Evolutionary conservation across 441 rosid species (phyloP), one percentile per base, ranked within the genome.

Genomic region (Gossypium schwendimanii): DNA sequence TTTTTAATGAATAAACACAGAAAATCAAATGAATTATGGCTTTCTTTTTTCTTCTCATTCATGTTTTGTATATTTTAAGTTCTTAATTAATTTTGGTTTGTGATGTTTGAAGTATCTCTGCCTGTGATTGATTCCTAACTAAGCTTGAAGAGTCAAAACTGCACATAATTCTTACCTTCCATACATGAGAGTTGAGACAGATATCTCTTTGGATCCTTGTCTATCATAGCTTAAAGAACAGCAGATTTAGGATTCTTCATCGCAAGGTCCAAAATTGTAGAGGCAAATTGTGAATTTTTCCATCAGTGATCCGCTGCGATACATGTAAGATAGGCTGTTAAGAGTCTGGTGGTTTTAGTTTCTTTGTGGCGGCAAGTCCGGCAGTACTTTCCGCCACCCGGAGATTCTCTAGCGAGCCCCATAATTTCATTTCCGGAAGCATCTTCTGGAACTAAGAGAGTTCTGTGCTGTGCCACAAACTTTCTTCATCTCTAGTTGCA

Each of bases 401-500:
- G 95, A 70, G 90, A 90, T 18, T 97, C 97, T 23, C 95, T 95
- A 0, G 95, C 90, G 62, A 94, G 80, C 15, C 97, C 95, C 92
- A 91, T 85, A 80, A 90, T 52, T 77, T 92, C 97, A 79, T 90
- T 94, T 2, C 81, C 91, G 10, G 90, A 94, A 63, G 78, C 95
- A 12, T 83, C 73, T 73, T 90, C 93, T 0, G 91, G 87, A 39
- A 84, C 82, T 0, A 26, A 26, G 68, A 9, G 11, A 64, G 31
- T 20, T 49, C 75, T 28, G 3, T 61, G 0, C 18, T 59, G 53
- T 63, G 33, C 6, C 33, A 31, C 75, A 0, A 64, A 36, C 36
- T 70, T 55, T 58, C 80, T 1, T 74, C 45, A 49, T 65, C 80
- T 1, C 59, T 45, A 26, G 60, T 69, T n/a, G 60, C 76, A 28